These are phyloP conservation scores for Melanopsichium pennsylvanicum DNA, from an alignment of 1,284 basidiomycete genomes.

Conservation along the genomic window DNA sequence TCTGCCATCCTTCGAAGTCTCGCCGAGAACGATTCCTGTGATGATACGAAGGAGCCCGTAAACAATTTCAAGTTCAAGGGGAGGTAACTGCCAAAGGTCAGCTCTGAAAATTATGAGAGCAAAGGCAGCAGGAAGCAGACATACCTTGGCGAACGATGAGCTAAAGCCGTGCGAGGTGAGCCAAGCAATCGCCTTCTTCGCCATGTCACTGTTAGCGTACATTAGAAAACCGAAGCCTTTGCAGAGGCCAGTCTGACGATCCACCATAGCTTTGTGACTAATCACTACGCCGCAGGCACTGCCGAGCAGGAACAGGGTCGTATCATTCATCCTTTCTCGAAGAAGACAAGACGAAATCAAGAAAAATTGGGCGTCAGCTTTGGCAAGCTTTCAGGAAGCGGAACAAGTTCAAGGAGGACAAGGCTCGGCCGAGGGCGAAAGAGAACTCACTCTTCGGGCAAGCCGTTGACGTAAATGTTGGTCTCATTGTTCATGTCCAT, in stretches of 20 bases:
- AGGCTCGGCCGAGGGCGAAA: too few relatives aligned
- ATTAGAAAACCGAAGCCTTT: conserved; percentile 60
- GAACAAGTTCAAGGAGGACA: too few relatives aligned
- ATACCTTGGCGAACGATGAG: conserved; percentile 52
- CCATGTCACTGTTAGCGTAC: conserved; percentile 50
- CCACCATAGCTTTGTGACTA: conserved; percentile 61
- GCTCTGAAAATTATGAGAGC: background rate
- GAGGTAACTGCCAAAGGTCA: too few relatives aligned
- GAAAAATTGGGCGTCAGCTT: too few relatives aligned
- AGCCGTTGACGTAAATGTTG: conserved; percentile 55
- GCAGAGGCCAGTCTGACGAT: conserved; percentile 53
- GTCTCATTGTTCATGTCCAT: conserved; percentile 29
- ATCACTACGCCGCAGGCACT: conserved; percentile 53
- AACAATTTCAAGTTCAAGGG: too few relatives aligned
- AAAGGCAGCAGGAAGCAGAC: background rate
- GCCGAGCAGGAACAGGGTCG: conserved; percentile 48
- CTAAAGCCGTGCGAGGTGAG: conserved; percentile 45
- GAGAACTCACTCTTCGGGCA: conserved; percentile 46
- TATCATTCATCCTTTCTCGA: conserved; percentile 51
- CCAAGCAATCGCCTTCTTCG: conserved; percentile 44
- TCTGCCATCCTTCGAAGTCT: conserved; percentile 53
- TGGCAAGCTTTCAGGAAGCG: too few relatives aligned
- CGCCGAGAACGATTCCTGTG: conserved; percentile 51
- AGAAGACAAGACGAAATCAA: too few relatives aligned
- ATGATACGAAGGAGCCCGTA: too few relatives aligned